These are phyloP conservation scores for Fusarium armeniacum DNA, from an alignment of 2,329 filamentous ascomycete genomes.

Conservation along the genomic window DNA sequence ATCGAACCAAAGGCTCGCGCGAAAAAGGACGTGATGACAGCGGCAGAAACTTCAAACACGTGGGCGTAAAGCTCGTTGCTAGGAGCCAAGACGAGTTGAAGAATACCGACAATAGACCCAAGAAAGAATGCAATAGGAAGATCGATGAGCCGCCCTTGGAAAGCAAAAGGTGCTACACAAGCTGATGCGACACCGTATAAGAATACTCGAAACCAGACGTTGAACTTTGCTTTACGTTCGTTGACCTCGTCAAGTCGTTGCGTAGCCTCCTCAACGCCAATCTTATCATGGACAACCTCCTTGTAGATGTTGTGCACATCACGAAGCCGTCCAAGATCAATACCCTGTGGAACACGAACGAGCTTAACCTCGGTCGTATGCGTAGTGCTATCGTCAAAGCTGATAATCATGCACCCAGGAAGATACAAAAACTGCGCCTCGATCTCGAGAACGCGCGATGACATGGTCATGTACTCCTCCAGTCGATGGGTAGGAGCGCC, in stretches of 20 bases:
- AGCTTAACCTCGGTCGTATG: constrained; percentile 87
- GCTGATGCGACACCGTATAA: constrained; percentile 83
- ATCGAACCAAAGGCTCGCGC: constrained; percentile 79
- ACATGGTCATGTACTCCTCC: constrained; percentile 93
- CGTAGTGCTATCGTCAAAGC: constrained; percentile 81
- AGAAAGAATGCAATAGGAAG: constrained; percentile 82
- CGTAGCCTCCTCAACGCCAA: constrained; percentile 79
- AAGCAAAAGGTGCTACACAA: constrained; percentile 84
- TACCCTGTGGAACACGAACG: constrained; percentile 75
- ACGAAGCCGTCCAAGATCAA: constrained; percentile 80
- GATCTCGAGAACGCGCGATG: constrained; percentile 87
- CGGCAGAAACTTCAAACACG: constrained; percentile 67
- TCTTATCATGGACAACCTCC: constrained; percentile 82
- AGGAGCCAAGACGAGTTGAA: constrained; percentile 82
- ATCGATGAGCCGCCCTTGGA: constrained; percentile 81
- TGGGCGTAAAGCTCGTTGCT: constrained; percentile 77
- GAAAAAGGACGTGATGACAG: constrained; percentile 76
- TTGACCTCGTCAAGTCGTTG: constrained; percentile 70
- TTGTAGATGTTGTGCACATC: constrained; percentile 86
- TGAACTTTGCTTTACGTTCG: constrained; percentile 61
- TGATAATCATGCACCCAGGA: constrained; percentile 93
- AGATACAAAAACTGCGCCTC: constrained; percentile 92
- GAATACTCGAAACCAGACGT: constrained; percentile 69
- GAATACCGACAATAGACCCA: constrained; percentile 78
- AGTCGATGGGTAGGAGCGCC: constrained; percentile 92